Base-by-base conservation (phyloP, 768 basidiomycete genomes). In the Scleroderma citrinum region DNA sequence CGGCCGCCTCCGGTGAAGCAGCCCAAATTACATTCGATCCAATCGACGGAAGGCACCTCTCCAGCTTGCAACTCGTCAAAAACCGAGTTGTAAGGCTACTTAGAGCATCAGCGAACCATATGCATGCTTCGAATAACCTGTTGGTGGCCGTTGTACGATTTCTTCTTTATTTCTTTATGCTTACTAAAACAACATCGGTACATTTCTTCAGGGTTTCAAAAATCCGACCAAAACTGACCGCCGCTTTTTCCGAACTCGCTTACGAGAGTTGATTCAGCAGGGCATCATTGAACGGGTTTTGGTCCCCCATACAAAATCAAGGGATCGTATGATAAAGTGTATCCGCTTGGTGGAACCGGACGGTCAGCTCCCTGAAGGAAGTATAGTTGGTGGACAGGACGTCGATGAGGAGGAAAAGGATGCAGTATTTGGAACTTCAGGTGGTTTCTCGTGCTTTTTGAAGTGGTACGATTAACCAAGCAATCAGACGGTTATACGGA, bases 151-250 rank as follows among this genome's bases (percentile, higher is more conserved):
- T 94, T 47, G 92, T 92, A 59, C 47, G 85, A 64, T 7, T 36
- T 16, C 39, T 43, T 45, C 21, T 40, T 54, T 23, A 3, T 45
- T 49, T 11, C 35, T 8, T 14, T 34, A 34, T 12, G 29, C 26
- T 8, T 8, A 29, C 26, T 29, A 29, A 29, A n/a, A 16, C 21
- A 32, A 32, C 7, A 32, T 4, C 17, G n/a, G 44, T 48, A 19
- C 65, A 35, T 31, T 3, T 46, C 19, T 46, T 36, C 49, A 92
- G 89, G 90, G 90, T 2, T 89, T 89, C 61, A 57, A 71, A 19
- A 82, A 83, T 61, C 87, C 87, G 29, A 81, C 77, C 5, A 87
- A 83, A 64, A 79, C 80, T 4, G 84, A 91, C 56, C 78, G 90
- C n/a, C 79, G 90, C 13, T 89, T 91, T 59, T 90, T 93, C 62